phyloP scores from a whole-genome alignment of 148 eudicot species.

The Rhododendron simsii region DNA sequence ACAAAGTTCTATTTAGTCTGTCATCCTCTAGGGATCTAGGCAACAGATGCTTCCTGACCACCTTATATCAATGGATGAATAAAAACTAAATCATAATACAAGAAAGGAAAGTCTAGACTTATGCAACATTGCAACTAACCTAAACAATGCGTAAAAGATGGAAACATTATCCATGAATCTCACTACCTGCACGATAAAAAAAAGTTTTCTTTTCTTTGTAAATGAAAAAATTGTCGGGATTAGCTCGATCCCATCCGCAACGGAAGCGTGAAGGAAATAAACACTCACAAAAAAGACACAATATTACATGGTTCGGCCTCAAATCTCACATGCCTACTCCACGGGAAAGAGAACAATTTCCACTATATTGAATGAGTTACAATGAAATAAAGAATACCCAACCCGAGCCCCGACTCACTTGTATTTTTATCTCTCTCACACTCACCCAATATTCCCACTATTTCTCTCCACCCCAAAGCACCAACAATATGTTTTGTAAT shows the following conservation, averaged over 20 bases:
- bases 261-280: background rate
- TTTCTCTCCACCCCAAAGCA: background rate
- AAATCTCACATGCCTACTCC: background rate
- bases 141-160: background rate
- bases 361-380: background rate
- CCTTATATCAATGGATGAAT: background rate
- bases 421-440: background rate
- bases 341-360: background rate
- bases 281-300: background rate
- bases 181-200: background rate
- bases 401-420: background rate
- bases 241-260: background rate
- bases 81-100: too few species aligned
- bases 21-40: background rate
- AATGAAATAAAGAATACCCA: background rate
- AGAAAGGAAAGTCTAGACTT: background rate
- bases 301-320: background rate
- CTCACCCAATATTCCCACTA: background rate
- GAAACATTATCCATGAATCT: background rate
- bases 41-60: background rate
- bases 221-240: background rate
- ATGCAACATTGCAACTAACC: background rate
- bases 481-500: background rate
- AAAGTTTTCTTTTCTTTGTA: background rate
- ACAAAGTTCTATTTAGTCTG: background rate